These are phyloP conservation scores for Tilletia indica DNA, from an alignment of 1,284 basidiomycete genomes.

Conservation along the genomic window DNA sequence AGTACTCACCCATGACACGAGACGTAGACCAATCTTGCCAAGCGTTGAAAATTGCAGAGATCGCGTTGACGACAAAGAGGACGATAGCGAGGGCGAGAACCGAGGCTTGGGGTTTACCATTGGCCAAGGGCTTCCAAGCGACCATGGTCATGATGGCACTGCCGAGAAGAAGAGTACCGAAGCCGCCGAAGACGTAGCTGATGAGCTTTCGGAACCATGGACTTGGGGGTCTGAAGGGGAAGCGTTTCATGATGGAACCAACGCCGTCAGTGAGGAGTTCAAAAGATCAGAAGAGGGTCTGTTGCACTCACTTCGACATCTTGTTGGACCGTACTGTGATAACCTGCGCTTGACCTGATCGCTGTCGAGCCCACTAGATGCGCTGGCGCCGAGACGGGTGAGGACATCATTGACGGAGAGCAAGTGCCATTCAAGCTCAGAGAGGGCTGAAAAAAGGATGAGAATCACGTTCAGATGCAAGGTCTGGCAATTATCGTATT, in stretches of 20 bases:
- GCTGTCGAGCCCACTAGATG: slow-evolving; percentile 60
- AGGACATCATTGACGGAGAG: slow-evolving; percentile 61
- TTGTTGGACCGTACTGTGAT: slow-evolving; percentile 60
- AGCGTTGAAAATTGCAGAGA: slow-evolving; percentile 60
- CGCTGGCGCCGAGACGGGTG: slow-evolving; percentile 56
- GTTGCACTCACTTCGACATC: slow-evolving; percentile 55
- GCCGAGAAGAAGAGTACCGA: slow-evolving; percentile 64
- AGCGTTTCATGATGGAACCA: not conserved
- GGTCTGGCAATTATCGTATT: not conserved
- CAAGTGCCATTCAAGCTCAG: slow-evolving; percentile 64
- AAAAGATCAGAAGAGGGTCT: not conserved
- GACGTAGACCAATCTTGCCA: slow-evolving; percentile 55
- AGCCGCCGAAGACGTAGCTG: slow-evolving; percentile 64
- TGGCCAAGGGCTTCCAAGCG: slow-evolving; percentile 63
- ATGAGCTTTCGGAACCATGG: slow-evolving; percentile 61
- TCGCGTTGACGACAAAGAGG: slow-evolving; percentile 58
- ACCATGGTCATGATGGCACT: slow-evolving; percentile 60
- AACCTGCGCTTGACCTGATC: slow-evolving; percentile 62
- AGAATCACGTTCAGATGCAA: not conserved
- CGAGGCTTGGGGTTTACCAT: slow-evolving; percentile 61
- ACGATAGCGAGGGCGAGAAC: slow-evolving; percentile 59
- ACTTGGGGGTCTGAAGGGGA: slow-evolving; percentile 55
- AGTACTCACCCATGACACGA: slow-evolving; percentile 31
- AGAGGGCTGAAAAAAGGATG: slow-evolving; percentile 27
- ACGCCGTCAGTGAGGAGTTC: not conserved